Evolutionary conservation across 805 yeast genomes (phyloP).

Genomic region (Schizosaccharomyces cryophilus): DNA sequence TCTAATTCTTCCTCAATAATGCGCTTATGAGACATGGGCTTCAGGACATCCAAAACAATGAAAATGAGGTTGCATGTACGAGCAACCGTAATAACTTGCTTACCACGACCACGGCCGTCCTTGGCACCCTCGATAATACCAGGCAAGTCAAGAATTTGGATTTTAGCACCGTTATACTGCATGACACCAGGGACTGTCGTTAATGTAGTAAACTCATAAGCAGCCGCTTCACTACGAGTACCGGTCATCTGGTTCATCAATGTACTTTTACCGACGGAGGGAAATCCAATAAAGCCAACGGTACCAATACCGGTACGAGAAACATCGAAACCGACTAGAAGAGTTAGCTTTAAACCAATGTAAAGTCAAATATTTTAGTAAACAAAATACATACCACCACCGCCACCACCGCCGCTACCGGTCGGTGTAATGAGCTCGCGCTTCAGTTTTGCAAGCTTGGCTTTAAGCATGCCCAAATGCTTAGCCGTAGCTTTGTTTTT

Average conservation of each 20-base stretch:
- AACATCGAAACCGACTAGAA: constrained; percentile 66
- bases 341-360: background rate
- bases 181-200: constrained; percentile 96
- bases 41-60: constrained; percentile 84
- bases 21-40: constrained; percentile 81
- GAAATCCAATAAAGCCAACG: constrained; percentile 94
- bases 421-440: constrained; percentile 64
- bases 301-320: constrained; percentile 97
- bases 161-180: constrained; percentile 86
- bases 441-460: constrained; percentile 82
- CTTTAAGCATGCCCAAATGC: constrained; percentile 92
- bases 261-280: constrained; percentile 68
- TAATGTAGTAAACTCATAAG: constrained; percentile 36
- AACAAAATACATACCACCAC: constrained; percentile 14
- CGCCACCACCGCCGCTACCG: constrained; percentile 60
- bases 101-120: constrained; percentile 93
- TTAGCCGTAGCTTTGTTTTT: constrained; percentile 93
- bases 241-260: constrained; percentile 74
- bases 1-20: constrained; percentile 87
- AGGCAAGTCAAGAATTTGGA: constrained; percentile 82
- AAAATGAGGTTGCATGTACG: constrained; percentile 84
- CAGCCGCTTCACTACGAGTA: constrained; percentile 93
- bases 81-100: constrained; percentile 98
- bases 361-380: no score
- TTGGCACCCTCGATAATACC: constrained; percentile 97